Conservation (phyloP, 495 filamentous ascomycete species). For the Penicillium fimorum region DNA sequence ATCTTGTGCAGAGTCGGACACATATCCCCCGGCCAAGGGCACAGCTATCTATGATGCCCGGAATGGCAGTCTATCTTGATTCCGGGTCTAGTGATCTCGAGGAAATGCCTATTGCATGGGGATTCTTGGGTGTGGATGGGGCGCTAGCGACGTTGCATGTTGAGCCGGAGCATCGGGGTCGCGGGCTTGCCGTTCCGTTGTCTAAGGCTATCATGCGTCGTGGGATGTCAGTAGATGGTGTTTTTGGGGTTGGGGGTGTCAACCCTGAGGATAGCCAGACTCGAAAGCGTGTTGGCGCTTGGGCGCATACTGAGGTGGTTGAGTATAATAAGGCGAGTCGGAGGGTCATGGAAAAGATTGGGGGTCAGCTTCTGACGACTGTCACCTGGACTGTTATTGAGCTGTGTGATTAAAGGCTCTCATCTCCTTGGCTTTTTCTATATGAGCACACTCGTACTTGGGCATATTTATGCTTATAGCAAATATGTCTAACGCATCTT, state of each 20-base stretch:
- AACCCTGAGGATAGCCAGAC: conserved; percentile 9
- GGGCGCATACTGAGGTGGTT: conserved; percentile 49
- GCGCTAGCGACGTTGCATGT: conserved; percentile 50
- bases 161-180: conserved; percentile 45
- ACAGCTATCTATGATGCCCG: conserved; percentile 32
- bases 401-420: conserved; percentile 13
- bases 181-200: conserved; percentile 42
- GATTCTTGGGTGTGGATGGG: conserved; percentile 49
- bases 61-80: conserved; percentile 36
- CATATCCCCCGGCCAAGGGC: conserved; percentile 35
- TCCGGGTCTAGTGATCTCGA: conserved; percentile 2
- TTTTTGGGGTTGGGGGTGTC: conserved; percentile 21
- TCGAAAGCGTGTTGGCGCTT: conserved; percentile 16
- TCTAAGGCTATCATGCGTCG: conserved; percentile 35
- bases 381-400: conserved; percentile 47
- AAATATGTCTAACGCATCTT: background rate
- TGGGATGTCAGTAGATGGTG: conserved; percentile 25
- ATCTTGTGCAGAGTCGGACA: conserved; percentile 41
- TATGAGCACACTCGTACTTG: background rate
- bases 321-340: conserved; percentile 45
- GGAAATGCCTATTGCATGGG: conserved; percentile 44
- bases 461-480: background rate
- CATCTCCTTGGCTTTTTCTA: background rate
- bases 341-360: conserved; percentile 52
- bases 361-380: conserved; percentile 37